These are phyloP conservation scores for Diaporthe vexans DNA, from an alignment of 2,329 filamentous ascomycete genomes.

Conservation along the genomic window DNA sequence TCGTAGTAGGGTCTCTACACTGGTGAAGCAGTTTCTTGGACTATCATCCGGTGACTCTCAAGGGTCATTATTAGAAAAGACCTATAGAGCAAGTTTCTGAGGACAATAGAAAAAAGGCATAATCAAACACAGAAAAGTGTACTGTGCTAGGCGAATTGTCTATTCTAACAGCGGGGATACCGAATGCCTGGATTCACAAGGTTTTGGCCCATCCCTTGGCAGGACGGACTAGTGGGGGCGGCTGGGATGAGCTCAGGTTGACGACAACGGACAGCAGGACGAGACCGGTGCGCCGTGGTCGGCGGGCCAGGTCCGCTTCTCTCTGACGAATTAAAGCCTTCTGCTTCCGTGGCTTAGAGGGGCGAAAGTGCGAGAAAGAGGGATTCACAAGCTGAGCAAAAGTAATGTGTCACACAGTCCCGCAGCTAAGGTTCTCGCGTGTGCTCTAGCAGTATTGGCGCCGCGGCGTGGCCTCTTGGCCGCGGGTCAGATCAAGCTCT, in stretches of 20 bases:
- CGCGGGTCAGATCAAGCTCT: constrained; percentile 19
- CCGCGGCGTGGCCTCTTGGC: constrained; percentile 26
- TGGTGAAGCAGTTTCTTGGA: not conserved
- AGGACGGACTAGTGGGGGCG: not conserved
- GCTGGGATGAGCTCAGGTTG: constrained; percentile 8
- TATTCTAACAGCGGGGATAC: not conserved
- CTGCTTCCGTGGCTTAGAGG: not conserved
- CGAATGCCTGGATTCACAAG: constrained; percentile 1
- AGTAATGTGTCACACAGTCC: constrained; percentile 29
- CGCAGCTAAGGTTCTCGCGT: constrained; percentile 30
- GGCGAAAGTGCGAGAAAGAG: not conserved
- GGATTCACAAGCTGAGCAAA: not conserved
- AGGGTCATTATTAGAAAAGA: not conserved
- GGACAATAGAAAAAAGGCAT: not conserved
- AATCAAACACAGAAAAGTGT: not conserved
- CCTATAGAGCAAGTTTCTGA: not conserved
- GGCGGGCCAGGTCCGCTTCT: not conserved
- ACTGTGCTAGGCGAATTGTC: not conserved
- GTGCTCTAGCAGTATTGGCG: constrained; percentile 28
- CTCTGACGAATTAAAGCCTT: not conserved
- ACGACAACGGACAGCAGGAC: constrained; percentile 4
- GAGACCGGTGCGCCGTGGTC: constrained; percentile 23
- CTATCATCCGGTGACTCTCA: not conserved
- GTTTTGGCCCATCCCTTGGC: constrained; percentile 13
- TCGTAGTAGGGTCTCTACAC: not conserved